These are phyloP conservation scores for Ogataea methylovora DNA, from an alignment of 805 yeast genomes.

Conservation along the genomic window DNA sequence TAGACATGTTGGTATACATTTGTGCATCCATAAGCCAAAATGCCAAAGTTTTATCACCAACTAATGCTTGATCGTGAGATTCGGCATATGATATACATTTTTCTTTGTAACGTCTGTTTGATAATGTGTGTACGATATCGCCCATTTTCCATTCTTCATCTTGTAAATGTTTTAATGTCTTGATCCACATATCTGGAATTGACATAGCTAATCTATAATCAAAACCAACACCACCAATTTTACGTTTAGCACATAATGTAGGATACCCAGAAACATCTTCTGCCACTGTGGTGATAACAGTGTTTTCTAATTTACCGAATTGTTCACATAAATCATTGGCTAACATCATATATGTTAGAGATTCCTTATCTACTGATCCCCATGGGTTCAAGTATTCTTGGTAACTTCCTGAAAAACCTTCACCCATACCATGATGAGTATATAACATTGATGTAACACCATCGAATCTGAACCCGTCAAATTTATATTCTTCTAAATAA, in stretches of 20 bases:
- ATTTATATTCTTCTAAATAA: slow-evolving; percentile 73
- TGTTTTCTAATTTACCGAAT: slow-evolving; percentile 28
- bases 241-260: slow-evolving; percentile 72
- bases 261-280: slow-evolving; percentile 99
- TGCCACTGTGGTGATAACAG: slow-evolving; percentile 63
- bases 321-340: slow-evolving; percentile 74
- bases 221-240: slow-evolving; percentile 84
- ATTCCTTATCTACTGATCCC: slow-evolving; percentile 78
- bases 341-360: slow-evolving; percentile 77
- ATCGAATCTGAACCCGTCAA: slow-evolving; percentile 95
- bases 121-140: slow-evolving; percentile 67
- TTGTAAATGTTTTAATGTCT: slow-evolving; percentile 67
- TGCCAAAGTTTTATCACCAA: slow-evolving; percentile 93
- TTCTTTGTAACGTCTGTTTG: slow-evolving; percentile 85
- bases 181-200: slow-evolving; percentile 98
- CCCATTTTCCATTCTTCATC: slow-evolving; percentile 94
- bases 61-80: slow-evolving; percentile 95
- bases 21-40: slow-evolving; percentile 99
- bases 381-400: slow-evolving; percentile 79
- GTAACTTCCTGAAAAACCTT: slow-evolving; percentile 85
- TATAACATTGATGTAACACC: slow-evolving; percentile 95
- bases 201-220: slow-evolving; percentile 96
- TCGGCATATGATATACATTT: slow-evolving; percentile 89
- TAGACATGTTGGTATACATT: slow-evolving; percentile 94
- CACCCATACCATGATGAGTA: slow-evolving; percentile 86